A percentile compares a stretch with the other conserved stretches of the same genome.
These are phyloP conservation scores for Leishmania arabica DNA, from an alignment of 208 protist species.

Conservation along the genomic window DNA sequence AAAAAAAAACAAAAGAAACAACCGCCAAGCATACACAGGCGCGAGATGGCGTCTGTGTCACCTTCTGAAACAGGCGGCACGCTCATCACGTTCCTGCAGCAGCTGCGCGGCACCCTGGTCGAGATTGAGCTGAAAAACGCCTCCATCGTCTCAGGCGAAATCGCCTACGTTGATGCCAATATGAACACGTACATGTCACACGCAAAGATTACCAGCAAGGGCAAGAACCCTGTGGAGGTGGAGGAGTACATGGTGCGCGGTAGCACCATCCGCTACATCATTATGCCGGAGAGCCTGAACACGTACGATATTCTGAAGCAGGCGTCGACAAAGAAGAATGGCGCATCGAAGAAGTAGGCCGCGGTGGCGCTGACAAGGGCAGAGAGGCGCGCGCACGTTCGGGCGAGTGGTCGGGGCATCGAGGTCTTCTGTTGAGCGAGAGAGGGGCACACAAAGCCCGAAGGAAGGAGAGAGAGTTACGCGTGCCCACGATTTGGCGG, in stretches of 20 bases:
- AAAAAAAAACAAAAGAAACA: not conserved
- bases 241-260: slow-evolving; percentile 97
- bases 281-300: slow-evolving; percentile 96
- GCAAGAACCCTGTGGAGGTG: slow-evolving; percentile 94
- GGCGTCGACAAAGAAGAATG: slow-evolving; percentile 38
- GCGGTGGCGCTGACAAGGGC: too few species aligned
- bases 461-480: not conserved
- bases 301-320: slow-evolving; percentile 94
- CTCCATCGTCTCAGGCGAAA: slow-evolving; percentile 93
- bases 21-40: not conserved
- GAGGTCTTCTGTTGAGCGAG: not conserved
- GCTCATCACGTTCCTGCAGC: slow-evolving; percentile 97
- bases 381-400: not conserved
- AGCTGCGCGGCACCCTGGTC: slow-evolving; percentile 97
- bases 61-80: slow-evolving; percentile 64
- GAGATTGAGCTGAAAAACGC: slow-evolving; percentile 99
- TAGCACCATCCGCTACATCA: slow-evolving; percentile 97
- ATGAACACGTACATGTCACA: slow-evolving; percentile 99
- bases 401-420: too few species aligned
- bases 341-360: slow-evolving; percentile 8
- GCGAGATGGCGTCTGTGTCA: slow-evolving; percentile 38
- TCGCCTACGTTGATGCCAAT: slow-evolving; percentile 78
- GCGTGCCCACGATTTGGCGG: not conserved
- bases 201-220: slow-evolving; percentile 98
- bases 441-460: too few species aligned